Evolutionary conservation across 2,329 filamentous ascomycete genomes (phyloP).

Genomic region (Esteya vermicola): DNA sequence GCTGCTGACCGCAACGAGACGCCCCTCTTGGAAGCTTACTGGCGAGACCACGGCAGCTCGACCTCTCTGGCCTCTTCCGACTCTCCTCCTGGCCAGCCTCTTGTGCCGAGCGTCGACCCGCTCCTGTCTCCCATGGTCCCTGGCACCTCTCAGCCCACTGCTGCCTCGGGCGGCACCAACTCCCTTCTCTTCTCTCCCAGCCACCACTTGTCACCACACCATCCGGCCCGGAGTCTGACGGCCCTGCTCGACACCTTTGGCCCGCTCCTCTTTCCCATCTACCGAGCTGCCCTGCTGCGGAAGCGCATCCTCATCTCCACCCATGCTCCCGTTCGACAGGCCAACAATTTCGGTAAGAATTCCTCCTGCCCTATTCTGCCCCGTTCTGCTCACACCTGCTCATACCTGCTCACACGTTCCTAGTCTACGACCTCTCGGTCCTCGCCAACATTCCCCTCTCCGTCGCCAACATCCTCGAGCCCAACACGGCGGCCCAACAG

Average conservation of each 20-base stretch:
- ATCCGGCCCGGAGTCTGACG: slow-evolving; percentile 75
- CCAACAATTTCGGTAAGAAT: slow-evolving; percentile 83
- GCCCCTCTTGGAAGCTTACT: slow-evolving; percentile 61
- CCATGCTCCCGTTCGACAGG: slow-evolving; percentile 69
- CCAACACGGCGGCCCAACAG: slow-evolving; percentile 39
- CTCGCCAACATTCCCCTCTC: slow-evolving; percentile 75
- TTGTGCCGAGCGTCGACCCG: slow-evolving; percentile 25
- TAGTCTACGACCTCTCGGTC: slow-evolving; percentile 89
- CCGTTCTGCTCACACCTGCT: no score
- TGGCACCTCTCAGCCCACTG: slow-evolving; percentile 39
- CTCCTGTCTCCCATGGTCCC: slow-evolving; percentile 33
- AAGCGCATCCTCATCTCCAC: slow-evolving; percentile 81
- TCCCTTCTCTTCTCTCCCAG: slow-evolving; percentile 42
- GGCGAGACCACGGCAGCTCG: slow-evolving; percentile 49
- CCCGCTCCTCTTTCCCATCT: slow-evolving; percentile 80
- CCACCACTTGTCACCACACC: slow-evolving; percentile 58
- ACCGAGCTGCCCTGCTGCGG: slow-evolving; percentile 71
- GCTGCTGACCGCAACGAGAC: slow-evolving; percentile 51
- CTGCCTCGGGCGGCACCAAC: slow-evolving; percentile 47
- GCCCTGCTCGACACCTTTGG: slow-evolving; percentile 72
- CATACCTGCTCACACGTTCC: no score
- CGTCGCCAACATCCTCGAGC: slow-evolving; percentile 53
- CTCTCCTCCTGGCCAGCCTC: slow-evolving; percentile 16
- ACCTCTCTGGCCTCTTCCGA: neutral
- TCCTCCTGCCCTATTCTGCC: no score